phyloP scores from a whole-genome alignment of 768 basidiomycete species.

The Tulasnella sp. region DNA sequence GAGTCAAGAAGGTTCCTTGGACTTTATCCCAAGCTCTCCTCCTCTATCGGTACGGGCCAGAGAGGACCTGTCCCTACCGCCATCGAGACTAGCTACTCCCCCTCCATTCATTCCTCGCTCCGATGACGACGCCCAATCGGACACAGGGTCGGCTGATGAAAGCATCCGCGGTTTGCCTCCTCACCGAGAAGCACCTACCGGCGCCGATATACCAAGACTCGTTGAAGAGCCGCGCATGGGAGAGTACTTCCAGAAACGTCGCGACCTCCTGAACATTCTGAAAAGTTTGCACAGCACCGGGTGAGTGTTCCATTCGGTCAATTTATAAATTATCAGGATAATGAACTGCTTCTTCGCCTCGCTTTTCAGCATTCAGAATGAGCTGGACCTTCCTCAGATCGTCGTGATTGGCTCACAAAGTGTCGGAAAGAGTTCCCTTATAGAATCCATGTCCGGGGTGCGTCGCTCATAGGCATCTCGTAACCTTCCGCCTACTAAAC shows the following conservation, averaged over 20 bases:
- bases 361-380: neutral
- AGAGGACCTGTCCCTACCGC: neutral
- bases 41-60: neutral
- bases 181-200: neutral
- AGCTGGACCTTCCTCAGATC: slow-evolving; percentile 66
- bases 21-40: neutral
- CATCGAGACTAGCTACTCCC: neutral
- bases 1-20: neutral
- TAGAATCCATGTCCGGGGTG: slow-evolving; percentile 60
- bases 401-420: slow-evolving; percentile 72
- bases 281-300: slow-evolving; percentile 21
- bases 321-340: too few relatives aligned
- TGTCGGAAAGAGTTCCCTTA: slow-evolving; percentile 72
- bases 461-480: neutral
- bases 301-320: neutral
- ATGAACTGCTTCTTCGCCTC: neutral
- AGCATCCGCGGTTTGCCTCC: neutral
- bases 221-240: neutral
- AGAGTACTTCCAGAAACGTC: neutral
- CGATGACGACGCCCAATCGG: neutral
- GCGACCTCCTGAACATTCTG: slow-evolving; percentile 16
- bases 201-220: neutral
- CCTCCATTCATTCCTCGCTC: neutral
- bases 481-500: neutral
- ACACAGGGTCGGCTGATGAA: neutral